A percentile compares a stretch with the other conserved stretches of the same genome.
phyloP scores from a whole-genome alignment of 306 rosid genomes.

The Gleditsia sinensis region DNA sequence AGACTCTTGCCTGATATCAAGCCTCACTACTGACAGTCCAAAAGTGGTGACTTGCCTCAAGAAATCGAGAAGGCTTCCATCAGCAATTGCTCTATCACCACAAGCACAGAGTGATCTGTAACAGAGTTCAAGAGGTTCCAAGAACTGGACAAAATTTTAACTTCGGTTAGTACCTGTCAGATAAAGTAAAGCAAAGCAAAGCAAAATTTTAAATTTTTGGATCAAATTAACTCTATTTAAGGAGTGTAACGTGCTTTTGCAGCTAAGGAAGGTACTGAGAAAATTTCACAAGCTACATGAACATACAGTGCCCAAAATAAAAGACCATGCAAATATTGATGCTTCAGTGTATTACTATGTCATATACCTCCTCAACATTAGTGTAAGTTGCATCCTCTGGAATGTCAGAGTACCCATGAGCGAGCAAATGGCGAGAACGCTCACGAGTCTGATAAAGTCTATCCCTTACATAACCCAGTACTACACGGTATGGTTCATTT shows the following conservation, averaged over 20 bases:
- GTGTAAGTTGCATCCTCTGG: slow-evolving; percentile 76
- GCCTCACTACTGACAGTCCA: slow-evolving; percentile 84
- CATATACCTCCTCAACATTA: slow-evolving; percentile 75
- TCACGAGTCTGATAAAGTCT: slow-evolving; percentile 93
- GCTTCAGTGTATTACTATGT: too few species aligned
- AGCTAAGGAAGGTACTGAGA: too few species aligned
- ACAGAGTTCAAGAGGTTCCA: slow-evolving; percentile 88
- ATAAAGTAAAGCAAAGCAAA: too few species aligned
- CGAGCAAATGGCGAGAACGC: slow-evolving; percentile 82
- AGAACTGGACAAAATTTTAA: slow-evolving; percentile 57
- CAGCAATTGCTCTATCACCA: slow-evolving; percentile 90
- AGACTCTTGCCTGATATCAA: slow-evolving; percentile 90
- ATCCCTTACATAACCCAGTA: slow-evolving; percentile 81
- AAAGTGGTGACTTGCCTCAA: slow-evolving; percentile 92
- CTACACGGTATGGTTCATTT: slow-evolving; percentile 84
- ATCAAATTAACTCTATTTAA: too few species aligned
- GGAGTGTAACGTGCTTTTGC: too few species aligned
- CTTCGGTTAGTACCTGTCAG: slow-evolving; percentile 31
- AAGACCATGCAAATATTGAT: too few species aligned
- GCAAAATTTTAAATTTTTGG: too few species aligned
- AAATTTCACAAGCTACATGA: too few species aligned
- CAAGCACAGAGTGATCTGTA: slow-evolving; percentile 82
- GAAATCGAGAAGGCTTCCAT: slow-evolving; percentile 89
- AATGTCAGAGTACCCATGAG: slow-evolving; percentile 77
- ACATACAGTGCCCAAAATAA: too few species aligned